phyloP scores from a whole-genome alignment of 1,284 basidiomycete species.

The Cutaneotrichosporon dermatis region DNA sequence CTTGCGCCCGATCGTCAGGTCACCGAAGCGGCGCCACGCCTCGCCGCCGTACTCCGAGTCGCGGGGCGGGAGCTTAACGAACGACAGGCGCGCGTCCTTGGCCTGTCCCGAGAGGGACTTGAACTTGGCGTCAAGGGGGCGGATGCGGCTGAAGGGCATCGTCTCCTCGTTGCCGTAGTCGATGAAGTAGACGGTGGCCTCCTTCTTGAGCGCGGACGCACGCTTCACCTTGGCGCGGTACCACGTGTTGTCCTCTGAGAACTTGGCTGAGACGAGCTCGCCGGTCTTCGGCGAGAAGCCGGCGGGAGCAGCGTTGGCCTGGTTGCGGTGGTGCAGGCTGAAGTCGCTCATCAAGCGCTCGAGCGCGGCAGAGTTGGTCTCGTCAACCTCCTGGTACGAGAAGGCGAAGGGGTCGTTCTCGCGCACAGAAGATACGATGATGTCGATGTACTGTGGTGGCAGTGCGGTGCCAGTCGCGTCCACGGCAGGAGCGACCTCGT shows the following conservation, averaged over 20 bases:
- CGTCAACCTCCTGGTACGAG: slow-evolving; percentile 80
- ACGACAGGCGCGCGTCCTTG: slow-evolving; percentile 52
- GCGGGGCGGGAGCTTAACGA: slow-evolving; percentile 71
- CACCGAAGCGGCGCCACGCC: slow-evolving; percentile 76
- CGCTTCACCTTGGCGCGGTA: slow-evolving; percentile 86
- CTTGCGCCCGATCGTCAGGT: slow-evolving; percentile 79
- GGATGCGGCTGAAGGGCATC: slow-evolving; percentile 62
- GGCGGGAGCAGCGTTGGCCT: slow-evolving; percentile 55
- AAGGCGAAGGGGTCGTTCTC: slow-evolving; percentile 73
- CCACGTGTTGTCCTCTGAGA: slow-evolving; percentile 72
- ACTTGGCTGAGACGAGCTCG: slow-evolving; percentile 75
- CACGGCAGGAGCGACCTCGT: slow-evolving; percentile 47
- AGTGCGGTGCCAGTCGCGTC: slow-evolving; percentile 56
- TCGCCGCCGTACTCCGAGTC: slow-evolving; percentile 80
- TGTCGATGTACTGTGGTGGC: slow-evolving; percentile 79
- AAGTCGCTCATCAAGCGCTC: slow-evolving; percentile 94
- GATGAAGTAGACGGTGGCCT: slow-evolving; percentile 49
- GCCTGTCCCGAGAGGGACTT: slow-evolving; percentile 69
- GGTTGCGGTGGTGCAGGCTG: slow-evolving; percentile 70
- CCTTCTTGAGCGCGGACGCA: slow-evolving; percentile 72
- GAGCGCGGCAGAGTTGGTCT: slow-evolving; percentile 80
- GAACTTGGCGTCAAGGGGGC: slow-evolving; percentile 81
- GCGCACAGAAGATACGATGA: slow-evolving; percentile 85
- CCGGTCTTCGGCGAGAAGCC: slow-evolving; percentile 74
- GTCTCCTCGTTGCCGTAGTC: slow-evolving; percentile 77